Evolutionary conservation across 805 yeast species (phyloP), one percentile per base, ranked within the genome.

Genomic region (Wickerhamiella brachini): DNA sequence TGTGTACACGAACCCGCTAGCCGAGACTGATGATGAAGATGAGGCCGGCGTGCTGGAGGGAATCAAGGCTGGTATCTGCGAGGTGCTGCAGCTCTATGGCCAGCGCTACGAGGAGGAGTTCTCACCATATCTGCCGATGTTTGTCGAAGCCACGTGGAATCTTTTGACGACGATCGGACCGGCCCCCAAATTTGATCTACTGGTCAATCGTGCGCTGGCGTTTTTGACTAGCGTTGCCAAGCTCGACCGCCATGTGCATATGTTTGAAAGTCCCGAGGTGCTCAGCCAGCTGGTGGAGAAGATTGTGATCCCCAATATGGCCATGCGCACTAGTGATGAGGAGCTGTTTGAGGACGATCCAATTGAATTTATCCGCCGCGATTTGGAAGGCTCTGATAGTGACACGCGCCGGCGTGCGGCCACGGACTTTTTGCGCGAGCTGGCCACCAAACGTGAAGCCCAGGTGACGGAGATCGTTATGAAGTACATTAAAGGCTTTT

Each of bases 301-400:
- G 58, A 83, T 93, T 56, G 80, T 93, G 49, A 72, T 93, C 55
- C 98, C 98, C 39, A 93, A 93, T 65, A 80, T 89, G 59, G 76
- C 81, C 10, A 74, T 93, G 53, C 79, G 97, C 61, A 90, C 84
- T 52, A 74, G 83, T 1, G 99, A 93, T 63, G 87, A 86, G 61
- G 98, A 94, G 66, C 67, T 82, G 54, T 90, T 93, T 65, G 98
- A 93, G 67, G 98, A 93, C 67, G 98, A 93, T 63, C 98, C 98
- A 38, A 83, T 93, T 50, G 94, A 86, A 60, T 93, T 75, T 63
- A 89, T 89, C 20, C 77, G 97, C 61, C 76, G 95, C 54, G 98
- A 93, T 66, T 72, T 94, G 45, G 98, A 94, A 68, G 97, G 97
- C 5, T 81, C 95, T 0, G 97, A 90, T 64, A 77, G 83, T 13